A percentile compares a stretch with the other conserved stretches of the same genome.
phyloP scores from a whole-genome alignment of 2,329 filamentous ascomycete genomes.

The Scortechinia acanthostroma region DNA sequence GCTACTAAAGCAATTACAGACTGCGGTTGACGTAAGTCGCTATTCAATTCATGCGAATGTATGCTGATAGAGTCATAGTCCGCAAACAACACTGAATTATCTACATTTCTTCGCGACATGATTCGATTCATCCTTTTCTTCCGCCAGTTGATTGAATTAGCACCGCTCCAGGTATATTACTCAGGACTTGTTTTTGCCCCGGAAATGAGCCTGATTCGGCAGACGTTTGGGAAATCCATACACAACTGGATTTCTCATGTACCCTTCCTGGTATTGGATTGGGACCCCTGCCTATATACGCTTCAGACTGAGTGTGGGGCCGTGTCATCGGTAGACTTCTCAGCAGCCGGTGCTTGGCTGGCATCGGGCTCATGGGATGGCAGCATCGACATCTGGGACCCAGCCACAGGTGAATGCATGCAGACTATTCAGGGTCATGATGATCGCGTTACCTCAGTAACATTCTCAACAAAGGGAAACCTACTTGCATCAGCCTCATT shows the following conservation, averaged over 20 bases:
- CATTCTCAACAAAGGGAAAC: no score
- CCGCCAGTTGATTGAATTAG: constrained; percentile 9
- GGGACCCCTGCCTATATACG: constrained; percentile 8
- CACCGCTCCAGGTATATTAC: constrained; percentile 13
- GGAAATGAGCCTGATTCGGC: constrained; percentile 6
- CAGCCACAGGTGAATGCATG: no score
- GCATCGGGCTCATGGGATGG: no score
- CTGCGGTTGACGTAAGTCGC: no score
- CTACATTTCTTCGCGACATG: not conserved
- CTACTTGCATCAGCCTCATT: not conserved
- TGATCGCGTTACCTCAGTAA: constrained; percentile 1
- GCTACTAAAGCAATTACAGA: no score
- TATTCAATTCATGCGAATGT: no score
- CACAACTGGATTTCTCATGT: constrained; percentile 7
- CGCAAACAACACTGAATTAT: not conserved
- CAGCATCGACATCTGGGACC: no score
- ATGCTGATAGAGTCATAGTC: no score
- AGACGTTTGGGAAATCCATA: constrained; percentile 7
- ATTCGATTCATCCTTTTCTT: constrained; percentile 12
- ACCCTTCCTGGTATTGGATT: constrained; percentile 7
- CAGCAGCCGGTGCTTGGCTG: no score
- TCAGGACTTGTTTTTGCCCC: constrained; percentile 13
- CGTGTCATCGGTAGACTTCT: no score
- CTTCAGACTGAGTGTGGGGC: no score
- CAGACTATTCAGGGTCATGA: not conserved